phyloP scores from a whole-genome alignment of 2,329 filamentous ascomycete genomes.

The Aaosphaeria arxii region DNA sequence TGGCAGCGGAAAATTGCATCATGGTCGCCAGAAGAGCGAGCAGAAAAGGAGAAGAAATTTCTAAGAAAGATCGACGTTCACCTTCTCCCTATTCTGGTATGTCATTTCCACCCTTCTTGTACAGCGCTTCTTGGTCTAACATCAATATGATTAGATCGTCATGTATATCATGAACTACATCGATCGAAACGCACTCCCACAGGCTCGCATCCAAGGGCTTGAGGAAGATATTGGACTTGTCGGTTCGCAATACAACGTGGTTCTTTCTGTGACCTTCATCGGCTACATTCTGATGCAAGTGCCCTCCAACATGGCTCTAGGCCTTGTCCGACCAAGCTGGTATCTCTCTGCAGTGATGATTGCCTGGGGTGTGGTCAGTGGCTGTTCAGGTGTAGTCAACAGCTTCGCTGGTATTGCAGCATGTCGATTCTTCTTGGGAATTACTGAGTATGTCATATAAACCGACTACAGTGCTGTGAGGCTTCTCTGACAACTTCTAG shows the following conservation, averaged over 20 bases:
- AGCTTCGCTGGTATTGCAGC: background rate
- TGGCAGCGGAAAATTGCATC: background rate
- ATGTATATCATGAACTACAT: conserved; percentile 1
- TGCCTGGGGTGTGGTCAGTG: background rate
- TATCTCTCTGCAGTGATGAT: background rate
- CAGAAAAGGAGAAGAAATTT: background rate
- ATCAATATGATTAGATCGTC: background rate
- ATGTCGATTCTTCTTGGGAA: background rate
- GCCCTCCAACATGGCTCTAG: background rate
- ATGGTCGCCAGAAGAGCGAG: background rate
- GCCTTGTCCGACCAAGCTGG: background rate
- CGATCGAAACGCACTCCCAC: background rate
- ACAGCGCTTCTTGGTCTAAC: background rate
- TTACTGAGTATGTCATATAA: background rate
- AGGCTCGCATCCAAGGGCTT: conserved; percentile 2
- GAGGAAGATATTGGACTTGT: conserved; percentile 2
- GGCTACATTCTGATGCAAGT: conserved; percentile 8
- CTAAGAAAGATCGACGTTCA: background rate
- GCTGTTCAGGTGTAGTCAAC: background rate
- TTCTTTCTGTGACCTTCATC: conserved; percentile 4
- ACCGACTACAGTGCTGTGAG: background rate
- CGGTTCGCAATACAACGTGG: conserved; percentile 3
- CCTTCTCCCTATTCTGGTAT: background rate
- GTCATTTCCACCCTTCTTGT: background rate
- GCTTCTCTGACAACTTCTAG: background rate